Evolutionary conservation across 1,284 basidiomycete species (phyloP), one percentile per base, ranked within the genome.

Genomic region (Polyporus tsugae): DNA sequence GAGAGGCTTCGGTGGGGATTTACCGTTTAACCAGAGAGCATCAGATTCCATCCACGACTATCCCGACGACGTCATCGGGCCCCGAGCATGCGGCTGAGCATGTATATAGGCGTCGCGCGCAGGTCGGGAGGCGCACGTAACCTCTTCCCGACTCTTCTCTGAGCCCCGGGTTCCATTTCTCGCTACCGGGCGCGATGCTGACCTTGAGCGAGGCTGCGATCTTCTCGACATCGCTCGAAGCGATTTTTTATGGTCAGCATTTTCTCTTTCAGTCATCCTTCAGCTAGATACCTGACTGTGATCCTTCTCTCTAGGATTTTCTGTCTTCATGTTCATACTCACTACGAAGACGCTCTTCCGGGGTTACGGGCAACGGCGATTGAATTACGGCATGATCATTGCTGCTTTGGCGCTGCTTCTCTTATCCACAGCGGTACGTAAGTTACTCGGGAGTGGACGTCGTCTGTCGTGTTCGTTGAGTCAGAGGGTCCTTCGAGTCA

Each of bases 321-420:
- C 75, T 10, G 70, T 72, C 25, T 72, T 72, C 58, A 78, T 78
- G 77, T 78, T 74, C 71, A 73, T 70, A 9, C 66, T 75, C 58
- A 75, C 76, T 3, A 67, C 75, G 60, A 75, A 74, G 73, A 74
- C 76, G 46, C 68, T 78, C 64, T 64, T 75, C 25, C 73, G 72
- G 33, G 72, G 72, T 55, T 67, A 72, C 29, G 46, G 49, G 13
- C 63, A 65, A 11, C 67, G 73, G 46, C 59, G 60, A 10, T 67
- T 72, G 42, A 77, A 77, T 60, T 68, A 70, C 19, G 70, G 70
- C 1, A 65, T 72, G 58, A 65, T 72, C 9, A 57, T 39, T 15
- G 70, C 67, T 35, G 70, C 67, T 2, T 69, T 62, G 33, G 46
- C 71, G n/a, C 72, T 78, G 4, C 71, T 77, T 49, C 41, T 73